Evolutionary conservation across 2,329 filamentous ascomycete species (phyloP).

Genomic region (Metarhizium sp.): DNA sequence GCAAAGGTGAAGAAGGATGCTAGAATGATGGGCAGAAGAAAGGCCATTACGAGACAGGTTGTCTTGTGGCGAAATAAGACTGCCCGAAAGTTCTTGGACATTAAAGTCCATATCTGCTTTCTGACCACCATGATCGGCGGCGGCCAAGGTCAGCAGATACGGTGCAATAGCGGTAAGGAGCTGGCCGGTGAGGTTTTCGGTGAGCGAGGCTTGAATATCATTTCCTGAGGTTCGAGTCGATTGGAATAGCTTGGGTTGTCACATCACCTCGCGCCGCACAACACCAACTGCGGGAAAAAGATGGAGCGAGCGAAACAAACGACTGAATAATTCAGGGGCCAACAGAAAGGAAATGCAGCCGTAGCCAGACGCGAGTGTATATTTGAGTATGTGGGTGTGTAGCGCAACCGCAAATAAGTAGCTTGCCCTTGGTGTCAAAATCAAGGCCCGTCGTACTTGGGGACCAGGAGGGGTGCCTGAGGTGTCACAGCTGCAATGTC

Average conservation of each 20-base stretch:
- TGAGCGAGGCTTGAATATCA: not conserved
- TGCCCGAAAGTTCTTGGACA: slow-evolving; percentile 52
- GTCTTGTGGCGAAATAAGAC: slow-evolving; percentile 43
- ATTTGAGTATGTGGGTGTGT: not conserved
- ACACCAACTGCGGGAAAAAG: not conserved
- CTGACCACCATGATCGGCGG: slow-evolving; percentile 36
- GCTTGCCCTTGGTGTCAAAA: not conserved
- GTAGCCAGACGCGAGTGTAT: too few relatives aligned
- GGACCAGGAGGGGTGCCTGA: not conserved
- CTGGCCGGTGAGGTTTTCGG: not conserved
- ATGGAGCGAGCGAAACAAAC: not conserved
- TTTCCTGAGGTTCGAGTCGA: not conserved
- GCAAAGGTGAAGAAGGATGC: slow-evolving; percentile 58
- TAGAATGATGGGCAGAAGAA: slow-evolving; percentile 49
- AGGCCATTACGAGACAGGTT: slow-evolving; percentile 44
- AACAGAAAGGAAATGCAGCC: not conserved
- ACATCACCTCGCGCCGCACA: not conserved
- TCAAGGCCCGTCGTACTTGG: too few relatives aligned
- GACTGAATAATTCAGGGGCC: not conserved
- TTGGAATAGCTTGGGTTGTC: not conserved
- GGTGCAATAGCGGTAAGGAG: not conserved
- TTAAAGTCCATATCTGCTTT: slow-evolving; percentile 51
- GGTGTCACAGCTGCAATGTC: not conserved
- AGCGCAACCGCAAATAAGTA: not conserved
- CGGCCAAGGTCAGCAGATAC: not conserved